Conservation (phyloP, 2,329 filamentous ascomycete species). For the Pseudocercospora eumusae region DNA sequence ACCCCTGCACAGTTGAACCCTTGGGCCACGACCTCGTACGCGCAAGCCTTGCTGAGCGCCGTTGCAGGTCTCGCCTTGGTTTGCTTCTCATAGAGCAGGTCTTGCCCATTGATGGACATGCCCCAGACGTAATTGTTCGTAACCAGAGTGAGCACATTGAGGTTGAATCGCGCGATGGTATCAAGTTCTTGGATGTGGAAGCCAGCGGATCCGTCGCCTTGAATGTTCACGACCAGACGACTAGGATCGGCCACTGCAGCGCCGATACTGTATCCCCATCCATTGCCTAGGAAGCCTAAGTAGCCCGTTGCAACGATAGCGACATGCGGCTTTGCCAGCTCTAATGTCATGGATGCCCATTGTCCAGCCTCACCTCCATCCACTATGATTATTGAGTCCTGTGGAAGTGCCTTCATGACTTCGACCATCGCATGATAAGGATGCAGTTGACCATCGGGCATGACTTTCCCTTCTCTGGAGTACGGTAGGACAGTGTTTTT, state of each 20-base stretch:
- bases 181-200: slow-evolving; percentile 52
- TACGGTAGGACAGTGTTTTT: slow-evolving; percentile 33
- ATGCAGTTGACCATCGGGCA: slow-evolving; percentile 42
- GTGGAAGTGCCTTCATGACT: slow-evolving; percentile 43
- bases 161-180: slow-evolving; percentile 45
- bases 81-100: slow-evolving; percentile 45
- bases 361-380: slow-evolving; percentile 47
- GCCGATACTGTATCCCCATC: slow-evolving; percentile 50
- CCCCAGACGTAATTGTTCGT: slow-evolving; percentile 51
- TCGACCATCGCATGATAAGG: slow-evolving; percentile 47
- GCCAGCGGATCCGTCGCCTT: slow-evolving; percentile 50
- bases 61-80: slow-evolving; percentile 40
- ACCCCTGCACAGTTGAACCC: slow-evolving; percentile 42
- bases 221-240: slow-evolving; percentile 46
- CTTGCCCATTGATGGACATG: slow-evolving; percentile 49
- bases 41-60: slow-evolving; percentile 34
- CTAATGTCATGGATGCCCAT: slow-evolving; percentile 41
- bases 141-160: slow-evolving; percentile 48
- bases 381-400: slow-evolving; percentile 42
- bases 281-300: slow-evolving; percentile 51
- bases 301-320: slow-evolving; percentile 41
- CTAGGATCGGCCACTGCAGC: slow-evolving; percentile 46
- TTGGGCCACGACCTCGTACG: slow-evolving; percentile 47
- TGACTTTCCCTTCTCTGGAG: slow-evolving; percentile 26
- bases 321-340: slow-evolving; percentile 33